Evolutionary conservation across 176 grass and related monocot species (phyloP).

Genomic region (Thalia dealbata): DNA sequence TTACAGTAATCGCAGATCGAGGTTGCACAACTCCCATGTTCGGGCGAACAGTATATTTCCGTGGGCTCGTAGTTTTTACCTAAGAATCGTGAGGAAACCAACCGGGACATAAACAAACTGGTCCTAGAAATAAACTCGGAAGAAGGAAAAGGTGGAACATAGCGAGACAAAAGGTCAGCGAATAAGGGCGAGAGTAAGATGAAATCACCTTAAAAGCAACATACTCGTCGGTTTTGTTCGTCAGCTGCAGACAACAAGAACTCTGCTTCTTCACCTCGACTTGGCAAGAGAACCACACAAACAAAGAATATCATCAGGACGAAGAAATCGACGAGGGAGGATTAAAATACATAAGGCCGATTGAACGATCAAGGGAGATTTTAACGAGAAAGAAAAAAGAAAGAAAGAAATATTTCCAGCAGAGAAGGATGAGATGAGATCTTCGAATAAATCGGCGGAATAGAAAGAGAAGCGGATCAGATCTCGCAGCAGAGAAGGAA

Average conservation of each 20-base stretch:
- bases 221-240: constrained; percentile 69
- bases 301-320: constrained; percentile 2
- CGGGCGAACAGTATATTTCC: constrained; percentile 72
- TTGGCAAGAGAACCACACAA: constrained; percentile 17
- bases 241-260: constrained; percentile 57
- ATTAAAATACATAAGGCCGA: background rate
- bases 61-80: constrained; percentile 90
- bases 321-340: background rate
- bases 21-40: constrained; percentile 57
- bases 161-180: no score
- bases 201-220: constrained; percentile 78
- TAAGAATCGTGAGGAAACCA: constrained; percentile 19
- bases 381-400: background rate
- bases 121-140: background rate
- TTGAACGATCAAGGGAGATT: background rate
- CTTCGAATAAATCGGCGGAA: constrained; percentile 18
- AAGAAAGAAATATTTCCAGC: constrained; percentile 18
- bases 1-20: constrained; percentile 32
- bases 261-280: constrained; percentile 65
- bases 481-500: background rate
- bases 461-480: background rate
- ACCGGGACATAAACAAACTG: background rate
- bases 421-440: no score
- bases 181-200: no score
- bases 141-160: background rate